Conservation (phyloP, 2,329 filamentous ascomycete species). For the Gnomoniopsis smithogilvyi region DNA sequence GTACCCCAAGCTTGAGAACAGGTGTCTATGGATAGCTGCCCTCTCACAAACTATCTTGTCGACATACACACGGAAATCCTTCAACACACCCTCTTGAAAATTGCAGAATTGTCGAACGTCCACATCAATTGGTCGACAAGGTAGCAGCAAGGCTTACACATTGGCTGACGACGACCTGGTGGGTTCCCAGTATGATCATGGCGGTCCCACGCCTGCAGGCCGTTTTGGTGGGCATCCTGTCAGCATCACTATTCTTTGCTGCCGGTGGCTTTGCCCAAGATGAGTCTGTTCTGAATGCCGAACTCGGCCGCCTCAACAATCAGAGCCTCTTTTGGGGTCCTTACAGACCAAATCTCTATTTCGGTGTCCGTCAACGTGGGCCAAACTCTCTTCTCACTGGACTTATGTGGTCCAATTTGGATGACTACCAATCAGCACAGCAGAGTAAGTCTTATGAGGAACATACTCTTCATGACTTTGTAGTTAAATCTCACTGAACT, state of each 20-base stretch:
- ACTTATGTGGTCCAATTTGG: slow-evolving; percentile 84
- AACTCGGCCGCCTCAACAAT: slow-evolving; percentile 61
- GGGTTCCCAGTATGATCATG: slow-evolving; percentile 23
- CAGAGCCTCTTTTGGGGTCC: slow-evolving; percentile 93
- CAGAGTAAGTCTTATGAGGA: slow-evolving; percentile 54
- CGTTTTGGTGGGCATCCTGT: slow-evolving; percentile 23
- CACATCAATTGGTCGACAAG: background rate
- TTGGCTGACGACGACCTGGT: slow-evolving; percentile 6
- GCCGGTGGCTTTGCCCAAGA: slow-evolving; percentile 20
- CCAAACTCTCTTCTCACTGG: slow-evolving; percentile 79
- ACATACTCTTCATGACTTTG: background rate
- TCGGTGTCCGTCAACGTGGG: slow-evolving; percentile 79
- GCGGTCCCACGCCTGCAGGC: slow-evolving; percentile 25
- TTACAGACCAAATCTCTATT: slow-evolving; percentile 91
- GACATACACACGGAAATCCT: background rate
- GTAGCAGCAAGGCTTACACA: background rate
- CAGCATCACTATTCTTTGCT: slow-evolving; percentile 21
- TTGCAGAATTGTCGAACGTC: background rate
- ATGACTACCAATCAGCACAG: slow-evolving; percentile 73
- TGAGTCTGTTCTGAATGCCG: slow-evolving; percentile 41
- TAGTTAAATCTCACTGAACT: slow-evolving; percentile 5
- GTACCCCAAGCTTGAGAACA: background rate
- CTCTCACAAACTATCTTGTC: slow-evolving; percentile 3
- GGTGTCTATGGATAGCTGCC: slow-evolving; percentile 15
- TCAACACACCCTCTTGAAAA: background rate